Conservation (phyloP, 257 asterid species). For the Solanum corneliomulleri region DNA sequence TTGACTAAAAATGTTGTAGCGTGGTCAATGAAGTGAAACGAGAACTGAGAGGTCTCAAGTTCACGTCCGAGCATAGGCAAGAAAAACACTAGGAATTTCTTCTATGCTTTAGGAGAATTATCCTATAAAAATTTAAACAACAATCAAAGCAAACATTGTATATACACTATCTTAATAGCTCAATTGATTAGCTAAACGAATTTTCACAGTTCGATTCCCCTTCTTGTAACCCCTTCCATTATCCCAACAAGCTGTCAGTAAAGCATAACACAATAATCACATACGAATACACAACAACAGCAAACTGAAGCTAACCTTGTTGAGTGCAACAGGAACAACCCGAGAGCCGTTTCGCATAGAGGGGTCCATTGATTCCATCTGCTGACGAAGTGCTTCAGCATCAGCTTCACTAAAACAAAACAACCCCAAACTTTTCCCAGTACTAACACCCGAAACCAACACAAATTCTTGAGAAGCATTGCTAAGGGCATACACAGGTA, state of each 20-base stretch:
- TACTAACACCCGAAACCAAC: conserved; percentile 47
- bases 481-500: conserved; percentile 77
- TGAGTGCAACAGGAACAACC: conserved; percentile 73
- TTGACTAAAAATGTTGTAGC: neutral
- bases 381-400: conserved; percentile 55
- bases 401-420: conserved; percentile 75
- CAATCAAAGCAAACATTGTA: neutral
- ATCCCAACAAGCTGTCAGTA: neutral
- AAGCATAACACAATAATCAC: neutral
- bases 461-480: conserved; percentile 66
- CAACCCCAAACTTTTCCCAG: conserved; percentile 57
- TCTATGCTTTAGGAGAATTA: neutral
- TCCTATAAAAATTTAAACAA: neutral
- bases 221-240: neutral
- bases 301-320: conserved; percentile 38
- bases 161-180: neutral
- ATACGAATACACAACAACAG: neutral
- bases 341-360: conserved; percentile 47
- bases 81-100: neutral
- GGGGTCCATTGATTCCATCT: conserved; percentile 65
- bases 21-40: neutral
- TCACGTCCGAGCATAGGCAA: neutral
- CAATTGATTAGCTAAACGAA: neutral
- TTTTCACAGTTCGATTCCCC: neutral
- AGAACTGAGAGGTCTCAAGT: neutral